Evolutionary conservation across 805 yeast genomes (phyloP).

Genomic region (Debaryomyces castellii): DNA sequence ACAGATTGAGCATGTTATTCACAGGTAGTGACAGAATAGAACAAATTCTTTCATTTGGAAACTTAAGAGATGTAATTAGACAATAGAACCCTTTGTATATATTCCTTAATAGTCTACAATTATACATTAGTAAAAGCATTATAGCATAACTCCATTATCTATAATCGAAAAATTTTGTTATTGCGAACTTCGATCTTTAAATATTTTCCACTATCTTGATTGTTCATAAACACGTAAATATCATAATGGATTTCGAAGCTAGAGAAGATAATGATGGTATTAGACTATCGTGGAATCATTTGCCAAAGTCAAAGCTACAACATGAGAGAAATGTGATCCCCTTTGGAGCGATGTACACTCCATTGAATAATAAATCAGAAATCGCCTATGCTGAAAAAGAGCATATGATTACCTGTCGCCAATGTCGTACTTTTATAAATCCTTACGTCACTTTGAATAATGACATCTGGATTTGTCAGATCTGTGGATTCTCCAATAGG

Average conservation of each 20-base stretch:
- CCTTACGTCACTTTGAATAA: slow-evolving; percentile 46
- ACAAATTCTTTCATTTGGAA: slow-evolving; percentile 74
- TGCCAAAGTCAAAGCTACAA: slow-evolving; percentile 56
- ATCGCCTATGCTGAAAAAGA: slow-evolving; percentile 34
- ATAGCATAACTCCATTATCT: not conserved
- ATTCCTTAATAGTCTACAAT: too few relatives aligned
- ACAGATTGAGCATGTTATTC: slow-evolving; percentile 79
- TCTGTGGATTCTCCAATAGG: slow-evolving; percentile 51
- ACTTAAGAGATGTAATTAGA: slow-evolving; percentile 62
- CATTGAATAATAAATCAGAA: slow-evolving; percentile 48
- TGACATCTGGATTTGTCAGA: slow-evolving; percentile 54
- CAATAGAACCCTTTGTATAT: slow-evolving; percentile 38
- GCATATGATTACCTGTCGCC: slow-evolving; percentile 47
- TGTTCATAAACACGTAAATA: not conserved
- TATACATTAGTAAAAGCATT: too few relatives aligned
- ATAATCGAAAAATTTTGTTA: not conserved
- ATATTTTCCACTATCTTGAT: not conserved
- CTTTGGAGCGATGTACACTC: slow-evolving; percentile 58
- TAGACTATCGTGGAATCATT: slow-evolving; percentile 69
- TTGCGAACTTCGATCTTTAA: not conserved
- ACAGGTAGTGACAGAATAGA: slow-evolving; percentile 67
- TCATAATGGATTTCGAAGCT: slow-evolving; percentile 45
- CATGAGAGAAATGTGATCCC: slow-evolving; percentile 55
- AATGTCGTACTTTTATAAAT: slow-evolving; percentile 54
- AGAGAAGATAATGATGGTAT: slow-evolving; percentile 74